A percentile compares a stretch with the other conserved stretches of the same genome.
Evolutionary conservation across 345 rosid genomes (phyloP).

Genomic region (Ricinus communis): DNA sequence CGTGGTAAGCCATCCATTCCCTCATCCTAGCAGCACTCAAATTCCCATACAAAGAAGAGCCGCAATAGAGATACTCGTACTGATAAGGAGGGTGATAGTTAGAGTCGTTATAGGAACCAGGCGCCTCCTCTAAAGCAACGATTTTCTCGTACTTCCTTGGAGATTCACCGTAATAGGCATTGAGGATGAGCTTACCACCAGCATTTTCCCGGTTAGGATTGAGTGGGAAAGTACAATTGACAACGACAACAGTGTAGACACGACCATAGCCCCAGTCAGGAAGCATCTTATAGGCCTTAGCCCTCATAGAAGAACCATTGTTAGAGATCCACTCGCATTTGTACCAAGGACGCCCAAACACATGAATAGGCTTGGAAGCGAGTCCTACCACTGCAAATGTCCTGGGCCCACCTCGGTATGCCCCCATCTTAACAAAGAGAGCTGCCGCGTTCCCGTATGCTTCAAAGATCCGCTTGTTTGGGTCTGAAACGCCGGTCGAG

Average conservation of each 20-base stretch:
- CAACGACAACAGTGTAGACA: conserved; percentile 78
- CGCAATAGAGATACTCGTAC: conserved; percentile 81
- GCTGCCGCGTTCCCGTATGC: conserved; percentile 86
- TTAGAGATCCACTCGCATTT: conserved; percentile 80
- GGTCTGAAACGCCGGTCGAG: conserved; percentile 40
- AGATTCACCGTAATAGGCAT: conserved; percentile 62
- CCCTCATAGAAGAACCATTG: conserved; percentile 51
- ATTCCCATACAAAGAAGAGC: conserved; percentile 78
- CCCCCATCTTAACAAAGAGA: conserved; percentile 82
- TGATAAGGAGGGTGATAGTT: conserved; percentile 51
- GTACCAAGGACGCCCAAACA: conserved; percentile 67
- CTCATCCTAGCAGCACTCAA: conserved; percentile 63
- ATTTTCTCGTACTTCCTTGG: conserved; percentile 54
- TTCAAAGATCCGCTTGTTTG: conserved; percentile 63
- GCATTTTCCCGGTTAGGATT: conserved; percentile 60
- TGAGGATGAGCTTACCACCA: conserved; percentile 67
- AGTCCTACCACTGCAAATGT: conserved; percentile 79
- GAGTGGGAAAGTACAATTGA: conserved; percentile 59
- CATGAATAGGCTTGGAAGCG: conserved; percentile 81
- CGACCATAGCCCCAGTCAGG: conserved; percentile 95
- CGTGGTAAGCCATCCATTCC: conserved; percentile 95
- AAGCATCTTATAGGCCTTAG: conserved; percentile 67
- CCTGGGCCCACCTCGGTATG: conserved; percentile 72
- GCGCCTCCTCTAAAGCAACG: conserved; percentile 54
- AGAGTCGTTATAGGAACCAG: conserved; percentile 56